Percentiles rank a stretch among this genome's conserved stretches.
These are phyloP conservation scores for Ehretia macrophylla DNA, from an alignment of 257 asterid genomes.

Conservation along the genomic window DNA sequence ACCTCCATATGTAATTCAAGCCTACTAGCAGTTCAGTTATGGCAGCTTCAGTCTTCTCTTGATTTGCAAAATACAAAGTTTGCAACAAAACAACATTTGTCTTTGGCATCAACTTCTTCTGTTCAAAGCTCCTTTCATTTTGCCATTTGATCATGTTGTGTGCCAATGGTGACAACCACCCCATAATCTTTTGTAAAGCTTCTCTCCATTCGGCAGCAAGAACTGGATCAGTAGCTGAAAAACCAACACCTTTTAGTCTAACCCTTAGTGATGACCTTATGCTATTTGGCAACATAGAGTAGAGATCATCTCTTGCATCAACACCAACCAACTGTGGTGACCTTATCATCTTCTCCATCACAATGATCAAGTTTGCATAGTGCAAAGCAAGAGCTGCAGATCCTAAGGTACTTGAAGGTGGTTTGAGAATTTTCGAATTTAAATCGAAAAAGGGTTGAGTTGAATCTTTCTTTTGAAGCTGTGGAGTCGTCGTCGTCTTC, in stretches of 20 bases:
- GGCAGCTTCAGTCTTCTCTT: slow-evolving; percentile 90
- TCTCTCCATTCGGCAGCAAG: slow-evolving; percentile 91
- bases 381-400: slow-evolving; percentile 81
- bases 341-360: slow-evolving; percentile 83
- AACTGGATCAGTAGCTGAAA: slow-evolving; percentile 63
- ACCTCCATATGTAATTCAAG: slow-evolving; percentile 91
- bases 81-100: slow-evolving; percentile 69
- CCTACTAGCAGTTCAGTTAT: slow-evolving; percentile 94
- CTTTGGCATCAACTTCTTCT: slow-evolving; percentile 50
- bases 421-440: slow-evolving; percentile 49
- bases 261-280: slow-evolving; percentile 52
- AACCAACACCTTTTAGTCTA: slow-evolving; percentile 71
- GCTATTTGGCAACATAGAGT: slow-evolving; percentile 70
- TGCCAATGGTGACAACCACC: slow-evolving; percentile 91
- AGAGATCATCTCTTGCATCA: slow-evolving; percentile 87
- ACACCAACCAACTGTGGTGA: slow-evolving; percentile 85
- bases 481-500: slow-evolving; percentile 20
- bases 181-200: slow-evolving; percentile 72
- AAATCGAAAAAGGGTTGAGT: slow-evolving; percentile 36
- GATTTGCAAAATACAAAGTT: slow-evolving; percentile 71
- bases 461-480: slow-evolving; percentile 6
- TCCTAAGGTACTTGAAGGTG: slow-evolving; percentile 63
- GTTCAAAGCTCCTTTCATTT: slow-evolving; percentile 94
- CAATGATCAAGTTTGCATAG: slow-evolving; percentile 75
- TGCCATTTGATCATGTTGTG: slow-evolving; percentile 98